phyloP scores from a whole-genome alignment of 345 rosid species.

The Theobroma cacao region DNA sequence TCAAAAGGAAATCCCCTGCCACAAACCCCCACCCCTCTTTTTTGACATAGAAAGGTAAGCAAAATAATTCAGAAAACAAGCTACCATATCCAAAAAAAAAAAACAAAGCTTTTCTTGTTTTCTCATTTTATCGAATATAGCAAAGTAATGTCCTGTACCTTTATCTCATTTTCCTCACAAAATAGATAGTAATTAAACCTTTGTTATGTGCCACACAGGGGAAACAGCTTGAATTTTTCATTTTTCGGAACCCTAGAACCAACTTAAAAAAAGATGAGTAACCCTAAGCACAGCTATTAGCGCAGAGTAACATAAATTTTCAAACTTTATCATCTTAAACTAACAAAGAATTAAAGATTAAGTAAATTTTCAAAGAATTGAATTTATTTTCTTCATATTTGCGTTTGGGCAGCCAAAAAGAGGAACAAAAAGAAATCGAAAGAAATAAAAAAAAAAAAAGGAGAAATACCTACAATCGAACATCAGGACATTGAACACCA shows the following conservation, averaged over 20 bases:
- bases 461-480: conserved; percentile 79
- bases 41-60: not conserved
- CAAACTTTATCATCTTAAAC: not conserved
- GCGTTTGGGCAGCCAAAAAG: not conserved
- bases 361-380: not conserved
- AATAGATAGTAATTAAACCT: not conserved
- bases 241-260: not conserved
- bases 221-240: not conserved
- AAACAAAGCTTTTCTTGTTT: not conserved
- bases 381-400: not conserved
- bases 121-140: not conserved
- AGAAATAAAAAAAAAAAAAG: not conserved
- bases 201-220: not conserved
- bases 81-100: not conserved
- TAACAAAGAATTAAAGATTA: not conserved
- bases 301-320: not conserved
- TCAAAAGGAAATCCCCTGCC: not conserved
- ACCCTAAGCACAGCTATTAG: not conserved
- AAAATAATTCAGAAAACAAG: not conserved
- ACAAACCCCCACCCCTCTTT: not conserved
- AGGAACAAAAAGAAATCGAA: not conserved
- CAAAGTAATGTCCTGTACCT: not conserved
- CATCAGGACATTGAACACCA: conserved; percentile 95
- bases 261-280: not conserved
- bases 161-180: not conserved